A percentile compares a stretch with the other conserved stretches of the same genome.
Conservation (phyloP, 2,329 filamentous ascomycete species). For the Cryphonectria radicalis region DNA sequence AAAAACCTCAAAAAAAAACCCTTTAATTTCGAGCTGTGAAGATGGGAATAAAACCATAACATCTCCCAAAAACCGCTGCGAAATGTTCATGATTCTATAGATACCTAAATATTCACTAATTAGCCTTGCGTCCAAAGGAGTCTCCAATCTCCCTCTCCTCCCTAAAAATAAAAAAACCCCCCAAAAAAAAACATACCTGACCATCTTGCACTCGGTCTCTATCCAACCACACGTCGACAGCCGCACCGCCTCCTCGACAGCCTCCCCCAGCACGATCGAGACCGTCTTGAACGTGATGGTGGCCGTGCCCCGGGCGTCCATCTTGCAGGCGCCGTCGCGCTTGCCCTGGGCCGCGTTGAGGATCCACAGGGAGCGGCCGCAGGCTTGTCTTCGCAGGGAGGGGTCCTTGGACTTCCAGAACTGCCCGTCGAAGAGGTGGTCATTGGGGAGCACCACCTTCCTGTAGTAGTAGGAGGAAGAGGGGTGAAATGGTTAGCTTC, state of each 20-base stretch:
- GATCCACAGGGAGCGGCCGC: background rate
- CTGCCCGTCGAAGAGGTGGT: background rate
- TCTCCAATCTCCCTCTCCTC: too few relatives aligned
- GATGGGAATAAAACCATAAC: too few relatives aligned
- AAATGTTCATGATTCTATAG: too few relatives aligned
- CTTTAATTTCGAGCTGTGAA: too few relatives aligned
- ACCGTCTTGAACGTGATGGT: background rate
- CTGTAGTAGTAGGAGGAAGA: background rate
- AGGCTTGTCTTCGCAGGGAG: background rate
- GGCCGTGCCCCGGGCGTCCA: background rate
- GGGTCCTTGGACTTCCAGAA: background rate
- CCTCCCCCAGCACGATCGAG: background rate
- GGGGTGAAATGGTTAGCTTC: background rate
- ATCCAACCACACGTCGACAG: background rate
- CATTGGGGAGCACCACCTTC: background rate
- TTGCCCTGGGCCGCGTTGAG: background rate
- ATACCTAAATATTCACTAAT: too few relatives aligned
- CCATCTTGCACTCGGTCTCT: background rate
- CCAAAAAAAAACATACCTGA: too few relatives aligned
- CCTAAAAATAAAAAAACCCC: too few relatives aligned
- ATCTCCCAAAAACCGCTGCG: too few relatives aligned
- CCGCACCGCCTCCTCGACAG: background rate
- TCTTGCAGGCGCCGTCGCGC: background rate
- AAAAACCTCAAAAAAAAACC: too few relatives aligned
- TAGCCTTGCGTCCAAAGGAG: too few relatives aligned